Evolutionary conservation across 345 rosid species (phyloP).

Genomic region (Eucalyptus shirleyi): DNA sequence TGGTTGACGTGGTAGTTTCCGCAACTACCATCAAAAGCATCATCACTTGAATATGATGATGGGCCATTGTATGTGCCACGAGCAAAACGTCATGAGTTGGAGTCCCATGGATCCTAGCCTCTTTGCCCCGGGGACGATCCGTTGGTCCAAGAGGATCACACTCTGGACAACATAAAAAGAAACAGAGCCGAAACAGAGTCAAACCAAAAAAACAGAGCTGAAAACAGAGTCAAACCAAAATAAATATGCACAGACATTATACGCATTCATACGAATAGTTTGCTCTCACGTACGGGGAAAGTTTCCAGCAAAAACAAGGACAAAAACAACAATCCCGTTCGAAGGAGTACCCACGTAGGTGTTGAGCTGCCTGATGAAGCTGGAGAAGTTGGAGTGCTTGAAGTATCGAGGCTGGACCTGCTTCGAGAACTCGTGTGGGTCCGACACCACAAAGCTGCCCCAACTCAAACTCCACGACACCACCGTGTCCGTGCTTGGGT

Average conservation of each 20-base stretch:
- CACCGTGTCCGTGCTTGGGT: not conserved
- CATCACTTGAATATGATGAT: not conserved
- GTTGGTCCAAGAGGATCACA: not conserved
- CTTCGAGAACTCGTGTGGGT: conserved; percentile 19
- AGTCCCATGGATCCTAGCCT: not conserved
- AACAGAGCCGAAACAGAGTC: not conserved
- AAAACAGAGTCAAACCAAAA: not conserved
- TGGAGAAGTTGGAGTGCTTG: conserved; percentile 60
- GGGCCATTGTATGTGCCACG: too few species aligned
- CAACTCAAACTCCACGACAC: conserved; percentile 20
- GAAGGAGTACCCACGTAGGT: conserved; percentile 27
- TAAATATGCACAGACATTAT: not conserved
- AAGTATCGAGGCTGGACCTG: conserved; percentile 42
- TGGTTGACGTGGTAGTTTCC: not conserved
- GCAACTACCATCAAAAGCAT: too few species aligned
- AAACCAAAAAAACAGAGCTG: too few species aligned
- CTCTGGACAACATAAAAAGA: not conserved
- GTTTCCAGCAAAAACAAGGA: not conserved
- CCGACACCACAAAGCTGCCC: conserved; percentile 38
- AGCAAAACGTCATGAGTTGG: not conserved
- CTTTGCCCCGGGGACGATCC: not conserved
- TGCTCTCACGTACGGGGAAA: not conserved
- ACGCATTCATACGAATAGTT: not conserved
- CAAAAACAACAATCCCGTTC: not conserved
- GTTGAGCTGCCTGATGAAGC: conserved; percentile 58